These are phyloP conservation scores for Balakata baccata DNA, from an alignment of 345 rosid species.

Conservation along the genomic window DNA sequence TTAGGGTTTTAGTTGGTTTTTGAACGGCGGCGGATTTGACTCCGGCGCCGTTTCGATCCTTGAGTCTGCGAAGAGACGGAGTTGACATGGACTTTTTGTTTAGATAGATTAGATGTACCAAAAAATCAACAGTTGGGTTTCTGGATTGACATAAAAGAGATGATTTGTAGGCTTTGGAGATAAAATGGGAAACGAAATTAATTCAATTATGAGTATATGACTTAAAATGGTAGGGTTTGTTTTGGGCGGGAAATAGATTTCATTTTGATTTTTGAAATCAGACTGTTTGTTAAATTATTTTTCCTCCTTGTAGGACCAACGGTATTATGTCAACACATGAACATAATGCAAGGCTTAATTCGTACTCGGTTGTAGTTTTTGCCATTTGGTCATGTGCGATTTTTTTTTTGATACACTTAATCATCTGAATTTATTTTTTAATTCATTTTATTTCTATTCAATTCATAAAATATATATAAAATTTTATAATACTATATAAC, in stretches of 20 bases:
- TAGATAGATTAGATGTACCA: background rate
- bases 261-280: slow-evolving; percentile 31
- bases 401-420: too few relatives aligned
- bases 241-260: slow-evolving; percentile 42
- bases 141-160: background rate
- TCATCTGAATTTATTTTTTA: too few relatives aligned
- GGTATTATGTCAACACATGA: too few relatives aligned
- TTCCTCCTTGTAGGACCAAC: too few relatives aligned
- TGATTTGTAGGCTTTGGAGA: background rate
- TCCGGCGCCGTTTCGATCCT: slow-evolving; percentile 47
- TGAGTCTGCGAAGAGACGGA: slow-evolving; percentile 49
- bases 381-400: too few relatives aligned
- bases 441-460: too few relatives aligned
- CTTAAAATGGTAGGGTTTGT: background rate
- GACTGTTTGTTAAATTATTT: too few relatives aligned
- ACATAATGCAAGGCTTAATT: too few relatives aligned
- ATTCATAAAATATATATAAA: too few relatives aligned
- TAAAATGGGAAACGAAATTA: background rate
- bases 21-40: slow-evolving; percentile 28
- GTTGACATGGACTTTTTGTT: slow-evolving; percentile 51
- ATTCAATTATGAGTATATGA: background rate
- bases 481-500: too few relatives aligned
- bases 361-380: too few relatives aligned
- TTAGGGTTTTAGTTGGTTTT: slow-evolving; percentile 41
- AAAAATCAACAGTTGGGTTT: background rate